Base-by-base conservation (phyloP, 306 rosid species). In the Hylodesmum podocarpum region DNA sequence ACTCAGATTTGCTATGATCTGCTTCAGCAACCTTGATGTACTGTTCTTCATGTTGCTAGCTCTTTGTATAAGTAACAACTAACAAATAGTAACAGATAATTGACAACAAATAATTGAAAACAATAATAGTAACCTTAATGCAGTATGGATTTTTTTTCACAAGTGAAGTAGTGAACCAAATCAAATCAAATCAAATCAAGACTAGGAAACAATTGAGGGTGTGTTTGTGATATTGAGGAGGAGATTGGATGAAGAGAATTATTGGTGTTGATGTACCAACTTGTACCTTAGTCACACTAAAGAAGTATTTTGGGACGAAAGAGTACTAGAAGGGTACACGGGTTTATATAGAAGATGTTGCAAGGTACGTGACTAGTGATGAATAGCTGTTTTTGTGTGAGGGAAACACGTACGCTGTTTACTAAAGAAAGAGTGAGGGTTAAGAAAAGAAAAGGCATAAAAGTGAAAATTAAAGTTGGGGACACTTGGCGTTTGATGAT, bases 1-100 rank as follows among this genome's bases (percentile, higher is more conserved):
- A 28, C 86, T 83, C 46, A 91, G 50, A 64, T 78, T 58, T 36
- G 89, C 80, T 49, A 86, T 79, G 28, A 90, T 82, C 62, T 82
- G 84, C 82, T 94, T 94, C 66, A 94, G 21, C 59, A 90, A 77
- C 70, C 25, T 73, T 1, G 93, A 87, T 14, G 91, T 90, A 76
- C 81, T 84, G 85, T 85, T 91, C 96, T 89, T 91, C 95, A 88
- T 80, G 49, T 78, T 88, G 43, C 50, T 78, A 86, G 43, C 50
- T 8, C 25, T 49, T 73, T 57, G 8, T 27, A 7, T 12, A 4
- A 25, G 3, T 24, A 55, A 55, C 34, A 51, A 27, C 0, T 34
- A 16, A 10, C n/a, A 51, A 33, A 47, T 41, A 68, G 29, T 8
- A 27, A n/a, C n/a, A n/a, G n/a, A n/a, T n/a, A n/a, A n/a, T n/a